Conservation (phyloP, 106 monocot species). For the Dioscorea zingiberensis region DNA sequence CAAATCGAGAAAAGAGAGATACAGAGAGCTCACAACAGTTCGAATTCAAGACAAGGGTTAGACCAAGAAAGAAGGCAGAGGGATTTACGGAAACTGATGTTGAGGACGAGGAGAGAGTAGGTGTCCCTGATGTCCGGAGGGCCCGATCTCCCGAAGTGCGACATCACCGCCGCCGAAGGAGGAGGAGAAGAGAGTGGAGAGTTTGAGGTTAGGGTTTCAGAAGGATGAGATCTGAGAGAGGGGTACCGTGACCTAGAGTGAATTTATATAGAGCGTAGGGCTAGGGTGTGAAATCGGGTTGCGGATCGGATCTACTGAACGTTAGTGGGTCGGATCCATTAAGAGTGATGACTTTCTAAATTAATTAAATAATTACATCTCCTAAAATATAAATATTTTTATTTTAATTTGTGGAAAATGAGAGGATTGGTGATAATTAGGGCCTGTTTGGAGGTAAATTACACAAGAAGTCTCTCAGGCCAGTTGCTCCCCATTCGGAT, state of each 20-base stretch:
- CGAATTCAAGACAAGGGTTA: not conserved
- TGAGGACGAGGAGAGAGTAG: slow-evolving; percentile 76
- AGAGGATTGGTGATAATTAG: too few relatives aligned
- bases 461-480: too few relatives aligned
- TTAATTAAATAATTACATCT: too few relatives aligned
- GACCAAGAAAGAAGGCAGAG: not conserved
- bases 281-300: not conserved
- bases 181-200: not conserved
- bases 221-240: not conserved
- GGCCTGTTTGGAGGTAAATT: too few relatives aligned
- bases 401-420: too few relatives aligned
- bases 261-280: not conserved
- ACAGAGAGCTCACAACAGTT: too few relatives aligned
- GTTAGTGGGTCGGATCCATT: too few relatives aligned
- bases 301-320: too few relatives aligned
- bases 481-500: too few relatives aligned
- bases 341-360: too few relatives aligned
- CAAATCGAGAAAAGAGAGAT: not conserved
- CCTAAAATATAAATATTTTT: too few relatives aligned
- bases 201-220: slow-evolving; percentile 29
- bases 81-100: slow-evolving; percentile 70
- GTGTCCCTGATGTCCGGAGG: slow-evolving; percentile 89
- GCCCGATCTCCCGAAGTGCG: slow-evolving; percentile 87
- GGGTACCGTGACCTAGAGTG: too few relatives aligned
- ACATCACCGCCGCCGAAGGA: slow-evolving; percentile 36